phyloP scores from a whole-genome alignment of 805 yeast species.

The Pichia deserticola region DNA sequence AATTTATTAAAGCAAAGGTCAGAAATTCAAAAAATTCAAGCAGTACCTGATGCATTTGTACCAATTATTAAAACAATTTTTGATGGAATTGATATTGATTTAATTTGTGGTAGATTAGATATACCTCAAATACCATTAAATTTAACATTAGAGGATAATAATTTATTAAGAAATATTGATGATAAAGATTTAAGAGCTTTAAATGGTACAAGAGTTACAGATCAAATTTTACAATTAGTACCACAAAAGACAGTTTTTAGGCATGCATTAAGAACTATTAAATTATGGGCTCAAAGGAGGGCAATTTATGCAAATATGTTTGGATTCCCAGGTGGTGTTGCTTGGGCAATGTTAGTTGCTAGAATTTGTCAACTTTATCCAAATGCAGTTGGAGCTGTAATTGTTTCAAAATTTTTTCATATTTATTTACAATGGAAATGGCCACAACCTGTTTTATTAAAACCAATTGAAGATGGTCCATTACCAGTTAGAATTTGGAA shows the following conservation, averaged over 20 bases:
- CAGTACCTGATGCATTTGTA: conserved; percentile 97
- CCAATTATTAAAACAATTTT: conserved; percentile 90
- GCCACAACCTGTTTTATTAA: conserved; percentile 96
- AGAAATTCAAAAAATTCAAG: conserved; percentile 83
- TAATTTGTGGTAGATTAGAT: conserved; percentile 77
- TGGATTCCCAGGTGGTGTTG: conserved; percentile 99
- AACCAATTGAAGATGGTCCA: conserved; percentile 95
- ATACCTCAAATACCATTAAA: conserved; percentile 74
- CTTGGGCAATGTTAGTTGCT: conserved; percentile 99
- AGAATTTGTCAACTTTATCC: conserved; percentile 95
- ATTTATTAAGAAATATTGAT: conserved; percentile 76
- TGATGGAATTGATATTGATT: conserved; percentile 87
- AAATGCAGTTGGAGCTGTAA: conserved; percentile 87
- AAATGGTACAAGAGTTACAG: conserved; percentile 96
- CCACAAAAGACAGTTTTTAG: conserved; percentile 92
- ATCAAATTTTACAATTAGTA: conserved; percentile 80
- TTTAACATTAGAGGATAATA: conserved; percentile 75
- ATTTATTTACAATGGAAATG: conserved; percentile 89
- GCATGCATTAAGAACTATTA: conserved; percentile 86
- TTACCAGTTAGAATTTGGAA: conserved; percentile 96
- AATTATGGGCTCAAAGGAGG: conserved; percentile 93
- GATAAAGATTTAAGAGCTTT: conserved; percentile 85
- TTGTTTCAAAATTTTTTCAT: conserved; percentile 82
- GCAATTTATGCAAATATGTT: conserved; percentile 91
- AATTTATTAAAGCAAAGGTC: conserved; percentile 60